Conservation (phyloP, 208 protist genomes). For the Entamoeba dispar region DNA sequence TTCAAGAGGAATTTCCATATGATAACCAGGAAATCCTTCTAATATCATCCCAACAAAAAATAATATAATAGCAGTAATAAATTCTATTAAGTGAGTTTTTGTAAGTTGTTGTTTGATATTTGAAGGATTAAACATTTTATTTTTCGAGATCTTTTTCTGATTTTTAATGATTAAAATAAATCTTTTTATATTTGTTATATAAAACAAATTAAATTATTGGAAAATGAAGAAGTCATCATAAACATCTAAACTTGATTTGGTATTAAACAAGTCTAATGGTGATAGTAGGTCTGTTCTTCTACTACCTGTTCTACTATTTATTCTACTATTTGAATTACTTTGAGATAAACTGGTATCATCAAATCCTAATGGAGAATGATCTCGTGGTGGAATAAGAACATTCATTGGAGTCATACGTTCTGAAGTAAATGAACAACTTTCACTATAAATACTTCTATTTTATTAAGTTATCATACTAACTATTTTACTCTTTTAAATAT, state of each 20-base stretch:
- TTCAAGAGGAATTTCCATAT: background rate
- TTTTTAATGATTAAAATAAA: too few species aligned
- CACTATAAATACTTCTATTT: background rate
- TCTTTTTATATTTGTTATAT: too few species aligned
- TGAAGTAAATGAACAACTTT: background rate
- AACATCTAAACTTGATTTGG: too few species aligned
- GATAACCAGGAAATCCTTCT: background rate
- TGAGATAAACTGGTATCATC: background rate
- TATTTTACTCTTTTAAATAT: too few species aligned
- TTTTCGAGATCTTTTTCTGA: too few species aligned
- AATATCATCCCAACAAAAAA: background rate
- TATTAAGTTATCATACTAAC: too few species aligned
- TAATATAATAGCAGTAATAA: background rate
- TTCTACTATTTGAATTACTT: background rate
- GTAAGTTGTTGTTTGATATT: background rate
- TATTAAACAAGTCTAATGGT: background rate
- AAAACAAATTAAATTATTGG: too few species aligned
- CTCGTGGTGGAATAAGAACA: background rate
- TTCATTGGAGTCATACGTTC: background rate
- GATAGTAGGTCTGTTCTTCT: background rate
- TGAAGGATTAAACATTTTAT: too few species aligned
- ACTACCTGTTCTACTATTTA: background rate
- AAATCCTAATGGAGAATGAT: background rate
- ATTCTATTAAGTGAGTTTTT: background rate
- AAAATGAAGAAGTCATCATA: too few species aligned